Base-by-base conservation (phyloP, 2,329 filamentous ascomycete genomes). In the Aaosphaeria arxii region DNA sequence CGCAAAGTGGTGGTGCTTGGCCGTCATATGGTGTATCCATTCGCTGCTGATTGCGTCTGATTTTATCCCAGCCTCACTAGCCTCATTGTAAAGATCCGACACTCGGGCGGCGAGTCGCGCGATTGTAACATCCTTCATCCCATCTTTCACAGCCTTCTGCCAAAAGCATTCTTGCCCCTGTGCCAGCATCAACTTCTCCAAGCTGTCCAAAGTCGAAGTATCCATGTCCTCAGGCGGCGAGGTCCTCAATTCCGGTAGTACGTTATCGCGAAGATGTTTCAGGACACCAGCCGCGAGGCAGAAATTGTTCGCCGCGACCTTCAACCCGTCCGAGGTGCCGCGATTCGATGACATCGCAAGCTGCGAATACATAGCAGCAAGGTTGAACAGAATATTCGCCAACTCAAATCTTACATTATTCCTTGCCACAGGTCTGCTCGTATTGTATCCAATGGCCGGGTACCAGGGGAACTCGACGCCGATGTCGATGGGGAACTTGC, bases 161-260 rank as follows among this genome's bases (percentile, higher is more conserved):
- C 94, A 99, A 71, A 94, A 97, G 67, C 91, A 97, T 73, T 99
- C 94, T 66, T 99, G 94, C 30, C 88, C 91, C 67, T 99, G 91
- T 1, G 91, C 92, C 7, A 99, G 79, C 67, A 95, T 84, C 30
- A 99, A 78, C 67, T 92, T 83, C 58, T 88, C 83, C 41, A 97
- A 74, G 45, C 89, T 89, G 60, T 92, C 88, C 42, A 99, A 77
- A 0, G 91, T 96, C 62, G 88, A 82, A 44, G 84, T 80, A 61
- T 99, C 94, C 91, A 99, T 95, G 66, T 99, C 94, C 66, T 97
- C 94, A 1, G 94, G 91, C 0, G 91, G 89, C 11, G 87, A 83
- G 2, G 88, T 81, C 49, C 91, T 86, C 61, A 97, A 77, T 58
- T 96, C 91, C 2, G 91, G 89, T 1, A 96, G 77, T 1, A 96